Conservation (phyloP, 1,284 basidiomycete genomes). For the Cryptococcus floricola region DNA sequence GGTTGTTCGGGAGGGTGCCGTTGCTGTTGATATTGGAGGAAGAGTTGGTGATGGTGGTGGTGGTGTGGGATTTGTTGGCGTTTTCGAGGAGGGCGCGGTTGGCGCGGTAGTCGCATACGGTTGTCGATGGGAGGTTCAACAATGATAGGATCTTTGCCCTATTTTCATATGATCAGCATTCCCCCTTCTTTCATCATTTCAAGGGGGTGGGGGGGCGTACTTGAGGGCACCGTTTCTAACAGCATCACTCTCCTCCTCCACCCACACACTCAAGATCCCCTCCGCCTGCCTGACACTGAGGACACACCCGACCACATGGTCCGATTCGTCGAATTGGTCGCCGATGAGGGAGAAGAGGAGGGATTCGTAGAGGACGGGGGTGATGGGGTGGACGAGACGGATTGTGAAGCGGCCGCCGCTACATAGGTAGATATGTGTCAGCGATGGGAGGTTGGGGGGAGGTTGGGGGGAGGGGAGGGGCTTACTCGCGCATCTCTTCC, state of each 20-base stretch:
- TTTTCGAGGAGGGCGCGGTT: conserved; percentile 46
- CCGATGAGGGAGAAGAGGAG: conserved; percentile 46
- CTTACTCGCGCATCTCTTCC: conserved; percentile 50
- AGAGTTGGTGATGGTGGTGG: conserved; percentile 1
- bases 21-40: conserved; percentile 11
- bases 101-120: conserved; percentile 48
- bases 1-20: conserved; percentile 9
- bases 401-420: conserved; percentile 47
- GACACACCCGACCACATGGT: conserved; percentile 49
- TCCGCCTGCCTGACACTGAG: conserved; percentile 47
- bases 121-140: conserved; percentile 40
- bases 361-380: conserved; percentile 45
- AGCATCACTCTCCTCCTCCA: conserved; percentile 47
- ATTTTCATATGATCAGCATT: background rate
- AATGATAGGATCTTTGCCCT: conserved; percentile 47
- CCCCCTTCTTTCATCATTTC: background rate
- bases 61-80: conserved; percentile 18
- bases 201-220: conserved; percentile 25
- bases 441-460: background rate
- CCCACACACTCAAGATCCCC: conserved; percentile 51
- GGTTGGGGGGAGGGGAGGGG: background rate
- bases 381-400: conserved; percentile 44
- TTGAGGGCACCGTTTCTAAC: conserved; percentile 41
- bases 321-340: conserved; percentile 50
- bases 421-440: background rate